Evolutionary conservation across 768 basidiomycete species (phyloP), one percentile per base, ranked within the genome.

Genomic region (Podaxis sp.): DNA sequence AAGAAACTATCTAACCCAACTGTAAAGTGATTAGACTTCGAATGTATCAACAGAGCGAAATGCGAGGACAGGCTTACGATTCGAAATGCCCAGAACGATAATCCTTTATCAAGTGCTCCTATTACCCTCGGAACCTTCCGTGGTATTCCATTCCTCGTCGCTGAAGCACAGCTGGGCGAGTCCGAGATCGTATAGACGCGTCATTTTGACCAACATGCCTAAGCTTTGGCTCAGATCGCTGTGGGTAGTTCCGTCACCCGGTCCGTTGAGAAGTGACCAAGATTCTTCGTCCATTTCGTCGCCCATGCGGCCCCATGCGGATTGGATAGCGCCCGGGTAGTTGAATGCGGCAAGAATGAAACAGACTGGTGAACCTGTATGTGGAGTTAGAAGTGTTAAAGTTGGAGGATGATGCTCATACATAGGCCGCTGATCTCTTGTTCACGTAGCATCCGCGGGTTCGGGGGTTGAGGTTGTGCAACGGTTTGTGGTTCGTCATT

Each of bases 351-450:
- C 89, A 44, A 90, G 75, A 26, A 91, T 81, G 71, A 92, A 93
- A 73, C 91, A 93, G 36, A 93, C 74, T 0, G 89, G 81, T 0
- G 91, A 93, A 69, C 90, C 90, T 92, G 13, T n/a, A 64, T 30
- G 1, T 30, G 7, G 26, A 53, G 51, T 55, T n/a, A 66, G 38
- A 4, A 51, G 22, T 30, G 53, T 19, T 48, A 11, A 46, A 12
- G 19, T 22, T 39, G 42, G 51, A 51, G 12, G 51, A 39, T 33
- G 58, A 11, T 9, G 8, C 4, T 79, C 89, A 59, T 71, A 93
- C 91, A 93, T 61, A 93, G 75, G 1, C 91, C 92, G 65, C 92
- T 93, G 54, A 93, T 82, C 59, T 80, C 75, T 66, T 91, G 90
- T 69, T 93, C 91, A 19, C 80, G 77, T 48, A 71, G 67, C 28